These are phyloP conservation scores for Rutstroemia sp. DNA, from an alignment of 2,329 filamentous ascomycete genomes.

Conservation along the genomic window DNA sequence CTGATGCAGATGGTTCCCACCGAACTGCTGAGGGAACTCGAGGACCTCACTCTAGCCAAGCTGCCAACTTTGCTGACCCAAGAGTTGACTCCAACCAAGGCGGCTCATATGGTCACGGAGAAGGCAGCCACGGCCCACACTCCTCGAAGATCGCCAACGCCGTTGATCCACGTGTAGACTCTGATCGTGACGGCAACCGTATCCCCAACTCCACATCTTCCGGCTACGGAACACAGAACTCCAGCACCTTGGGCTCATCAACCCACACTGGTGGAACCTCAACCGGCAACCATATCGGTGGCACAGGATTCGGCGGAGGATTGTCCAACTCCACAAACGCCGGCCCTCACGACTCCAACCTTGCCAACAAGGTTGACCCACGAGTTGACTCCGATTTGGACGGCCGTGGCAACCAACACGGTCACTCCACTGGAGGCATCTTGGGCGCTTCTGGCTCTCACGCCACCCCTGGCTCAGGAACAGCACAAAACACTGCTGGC, in stretches of 20 bases:
- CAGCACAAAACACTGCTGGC: slow-evolving; percentile 39
- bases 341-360: slow-evolving; percentile 30
- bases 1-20: too few relatives aligned
- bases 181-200: slow-evolving; percentile 39
- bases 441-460: slow-evolving; percentile 28
- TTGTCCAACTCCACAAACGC: slow-evolving; percentile 28
- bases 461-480: slow-evolving; percentile 26
- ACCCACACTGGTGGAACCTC: slow-evolving; percentile 5
- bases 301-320: slow-evolving; percentile 17
- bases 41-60: background rate
- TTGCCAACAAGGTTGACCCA: slow-evolving; percentile 43
- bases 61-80: background rate
- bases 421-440: slow-evolving; percentile 17
- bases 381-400: slow-evolving; percentile 46
- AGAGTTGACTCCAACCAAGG: slow-evolving; percentile 10
- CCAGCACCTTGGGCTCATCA: slow-evolving; percentile 3
- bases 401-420: slow-evolving; percentile 32
- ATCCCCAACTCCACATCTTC: slow-evolving; percentile 1
- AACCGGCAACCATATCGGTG: slow-evolving; percentile 1
- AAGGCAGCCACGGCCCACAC: slow-evolving; percentile 19
- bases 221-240: slow-evolving; percentile 6
- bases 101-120: slow-evolving; percentile 11
- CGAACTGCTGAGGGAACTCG: too few relatives aligned
- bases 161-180: slow-evolving; percentile 32
- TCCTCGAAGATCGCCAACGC: slow-evolving; percentile 33